Evolutionary conservation across 2,329 filamentous ascomycete species (phyloP).

Genomic region (Corniculantispora saksenae): DNA sequence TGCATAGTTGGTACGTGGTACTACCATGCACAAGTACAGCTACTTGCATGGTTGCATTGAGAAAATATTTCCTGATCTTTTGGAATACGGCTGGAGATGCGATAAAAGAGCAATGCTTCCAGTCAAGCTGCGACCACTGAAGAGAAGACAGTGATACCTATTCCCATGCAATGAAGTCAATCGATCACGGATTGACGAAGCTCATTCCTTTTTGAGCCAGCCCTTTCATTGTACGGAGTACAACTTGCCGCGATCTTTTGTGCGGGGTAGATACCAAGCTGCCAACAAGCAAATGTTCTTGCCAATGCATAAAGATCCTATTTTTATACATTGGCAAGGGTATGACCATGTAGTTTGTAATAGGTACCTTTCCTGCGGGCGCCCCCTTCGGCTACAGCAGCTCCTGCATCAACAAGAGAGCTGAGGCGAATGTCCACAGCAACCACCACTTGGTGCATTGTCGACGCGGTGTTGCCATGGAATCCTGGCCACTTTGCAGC

Average conservation of each 20-base stretch:
- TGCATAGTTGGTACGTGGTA: no score
- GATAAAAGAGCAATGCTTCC: neutral
- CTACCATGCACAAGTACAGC: neutral
- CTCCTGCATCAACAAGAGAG: neutral
- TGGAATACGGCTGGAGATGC: neutral
- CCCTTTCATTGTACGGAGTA: no score
- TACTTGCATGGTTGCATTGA: conserved; percentile 1
- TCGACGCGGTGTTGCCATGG: neutral
- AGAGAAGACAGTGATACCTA: neutral
- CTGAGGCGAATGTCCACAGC: neutral
- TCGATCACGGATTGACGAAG: neutral
- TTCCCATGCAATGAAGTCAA: neutral
- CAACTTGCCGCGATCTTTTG: neutral
- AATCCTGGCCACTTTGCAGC: neutral
- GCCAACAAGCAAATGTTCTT: conserved; percentile 4
- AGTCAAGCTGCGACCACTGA: neutral
- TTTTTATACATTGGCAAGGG: conserved; percentile 1
- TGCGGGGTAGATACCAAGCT: neutral
- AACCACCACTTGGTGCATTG: neutral
- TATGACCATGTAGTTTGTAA: neutral
- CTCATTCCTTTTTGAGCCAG: neutral
- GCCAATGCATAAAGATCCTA: neutral
- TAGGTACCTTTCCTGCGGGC: neutral
- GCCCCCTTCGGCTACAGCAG: neutral
- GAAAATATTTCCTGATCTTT: neutral